Conservation (phyloP, 108 stramenopile genomes). For the Mayamaea pseudoterrestris region DNA sequence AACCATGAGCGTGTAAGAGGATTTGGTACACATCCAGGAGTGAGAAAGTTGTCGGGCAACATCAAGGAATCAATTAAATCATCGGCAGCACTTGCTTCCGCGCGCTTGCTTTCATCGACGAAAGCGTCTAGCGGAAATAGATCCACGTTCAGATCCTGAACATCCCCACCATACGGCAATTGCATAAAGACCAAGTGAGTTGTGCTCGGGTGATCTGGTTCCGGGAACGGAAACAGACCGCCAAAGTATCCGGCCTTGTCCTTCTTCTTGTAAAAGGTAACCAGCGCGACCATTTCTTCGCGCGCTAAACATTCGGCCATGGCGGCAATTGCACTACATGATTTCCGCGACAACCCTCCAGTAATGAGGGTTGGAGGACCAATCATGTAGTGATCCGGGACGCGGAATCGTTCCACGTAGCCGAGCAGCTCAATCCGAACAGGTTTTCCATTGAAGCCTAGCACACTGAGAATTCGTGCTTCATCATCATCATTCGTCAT, state of each 20-base stretch:
- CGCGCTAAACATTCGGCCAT: conserved; percentile 50
- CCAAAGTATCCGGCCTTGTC: conserved; percentile 60
- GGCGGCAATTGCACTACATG: conserved; percentile 55
- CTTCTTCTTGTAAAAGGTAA: conserved; percentile 49
- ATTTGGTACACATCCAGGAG: conserved; percentile 26
- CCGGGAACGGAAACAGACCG: conserved; percentile 42
- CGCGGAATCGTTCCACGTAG: conserved; percentile 25
- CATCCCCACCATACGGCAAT: conserved; percentile 69
- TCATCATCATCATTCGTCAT: conserved; percentile 55
- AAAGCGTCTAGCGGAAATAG: neutral
- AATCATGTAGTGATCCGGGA: conserved; percentile 26
- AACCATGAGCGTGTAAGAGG: conserved; percentile 33
- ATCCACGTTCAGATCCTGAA: conserved; percentile 15
- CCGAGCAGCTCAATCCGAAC: conserved; percentile 56
- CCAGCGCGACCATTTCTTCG: conserved; percentile 40
- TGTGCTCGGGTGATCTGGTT: conserved; percentile 5
- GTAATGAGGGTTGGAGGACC: conserved; percentile 56
- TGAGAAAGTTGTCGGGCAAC: conserved; percentile 46
- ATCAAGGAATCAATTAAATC: conserved; percentile 64
- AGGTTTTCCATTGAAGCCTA: conserved; percentile 18
- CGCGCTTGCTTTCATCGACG: neutral
- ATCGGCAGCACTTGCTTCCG: conserved; percentile 24
- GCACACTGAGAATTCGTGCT: too few relatives aligned
- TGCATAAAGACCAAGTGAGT: conserved; percentile 48
- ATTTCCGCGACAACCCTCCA: conserved; percentile 39